Base-by-base conservation (phyloP, 75 land plant genomes). In the Isoetes taiwanensis region DNA sequence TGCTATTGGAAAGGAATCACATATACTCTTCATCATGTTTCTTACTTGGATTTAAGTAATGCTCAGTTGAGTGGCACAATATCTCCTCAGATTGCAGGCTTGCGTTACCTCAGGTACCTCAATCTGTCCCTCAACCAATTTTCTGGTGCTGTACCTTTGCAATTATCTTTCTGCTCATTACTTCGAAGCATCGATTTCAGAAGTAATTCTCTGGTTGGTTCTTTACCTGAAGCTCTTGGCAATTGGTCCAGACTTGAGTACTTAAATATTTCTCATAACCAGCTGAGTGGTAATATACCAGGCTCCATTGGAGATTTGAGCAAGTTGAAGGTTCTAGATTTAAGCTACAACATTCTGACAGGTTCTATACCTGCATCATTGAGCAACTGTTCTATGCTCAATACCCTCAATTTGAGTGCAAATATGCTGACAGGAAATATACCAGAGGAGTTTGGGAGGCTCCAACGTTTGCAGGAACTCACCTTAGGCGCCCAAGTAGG, bases 11-110 rank as follows among this genome's bases (percentile, higher is more conserved):
- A n/a, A n/a, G n/a, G n/a, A n/a, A n/a, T n/a, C n/a, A n/a, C n/a
- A n/a, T n/a, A n/a, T n/a, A n/a, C n/a, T n/a, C n/a, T n/a, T n/a
- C n/a, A n/a, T n/a, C n/a, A n/a, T n/a, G n/a, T n/a, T n/a, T n/a
- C n/a, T n/a, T 86, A 76, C 57, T 80, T 86, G 1, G 93, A 86
- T 39, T 73, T 90, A 11, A 83, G 84, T 20, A 76, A 77, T 69
- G 86, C 85, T 56, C 34, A 68, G 46, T 80, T 90, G 19, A 17
- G 31, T 2, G 93, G 97, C 4, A 65, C 32, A 24, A 82, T 86
- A 12, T 87, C 87, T 10, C 60, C 72, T 5, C 82, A 79, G 32
- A 64, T 86, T 27, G 84, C 87, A 2, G 68, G 76, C 19, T 72
- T 86, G 79, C 28, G 66, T n/a, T 58, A 17, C 28, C 69, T 85